These are phyloP conservation scores for Kondoa malvinella DNA, from an alignment of 768 basidiomycete genomes.

Conservation along the genomic window DNA sequence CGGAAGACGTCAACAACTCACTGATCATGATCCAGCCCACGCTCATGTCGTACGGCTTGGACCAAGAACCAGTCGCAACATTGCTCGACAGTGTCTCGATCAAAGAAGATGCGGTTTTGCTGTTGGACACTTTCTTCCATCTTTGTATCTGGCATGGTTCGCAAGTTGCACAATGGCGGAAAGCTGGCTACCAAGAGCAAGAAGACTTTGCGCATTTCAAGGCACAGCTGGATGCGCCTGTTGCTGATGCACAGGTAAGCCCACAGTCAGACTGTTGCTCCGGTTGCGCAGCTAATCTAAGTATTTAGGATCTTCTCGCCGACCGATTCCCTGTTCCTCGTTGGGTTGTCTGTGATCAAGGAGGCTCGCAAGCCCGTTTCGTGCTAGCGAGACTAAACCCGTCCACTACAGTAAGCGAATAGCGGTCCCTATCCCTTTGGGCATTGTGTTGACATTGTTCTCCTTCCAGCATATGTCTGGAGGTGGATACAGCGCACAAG, in stretches of 20 bases:
- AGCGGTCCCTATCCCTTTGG: neutral
- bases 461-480: slow-evolving; percentile 56
- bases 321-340: slow-evolving; percentile 95
- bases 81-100: slow-evolving; percentile 94
- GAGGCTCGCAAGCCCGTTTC: slow-evolving; percentile 96
- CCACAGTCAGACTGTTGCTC: neutral
- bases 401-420: slow-evolving; percentile 49
- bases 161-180: slow-evolving; percentile 91
- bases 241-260: slow-evolving; percentile 52
- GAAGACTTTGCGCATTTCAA: slow-evolving; percentile 98
- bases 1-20: slow-evolving; percentile 97
- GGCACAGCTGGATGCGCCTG: slow-evolving; percentile 70
- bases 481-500: slow-evolving; percentile 62
- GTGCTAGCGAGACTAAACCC: slow-evolving; percentile 89
- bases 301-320: slow-evolving; percentile 61
- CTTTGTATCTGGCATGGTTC: slow-evolving; percentile 99
- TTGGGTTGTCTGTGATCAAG: slow-evolving; percentile 94
- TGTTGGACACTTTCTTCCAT: slow-evolving; percentile 99
- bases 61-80: slow-evolving; percentile 77
- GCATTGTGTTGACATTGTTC: neutral
- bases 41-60: slow-evolving; percentile 94
- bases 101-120: slow-evolving; percentile 85
- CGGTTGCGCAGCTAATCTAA: neutral
- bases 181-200: slow-evolving; percentile 94
- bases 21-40: slow-evolving; percentile 99